Percentiles rank a stretch among this genome's conserved stretches.
Evolutionary conservation across 257 asterid genomes (phyloP).

Genomic region (Leonotis leonurus): DNA sequence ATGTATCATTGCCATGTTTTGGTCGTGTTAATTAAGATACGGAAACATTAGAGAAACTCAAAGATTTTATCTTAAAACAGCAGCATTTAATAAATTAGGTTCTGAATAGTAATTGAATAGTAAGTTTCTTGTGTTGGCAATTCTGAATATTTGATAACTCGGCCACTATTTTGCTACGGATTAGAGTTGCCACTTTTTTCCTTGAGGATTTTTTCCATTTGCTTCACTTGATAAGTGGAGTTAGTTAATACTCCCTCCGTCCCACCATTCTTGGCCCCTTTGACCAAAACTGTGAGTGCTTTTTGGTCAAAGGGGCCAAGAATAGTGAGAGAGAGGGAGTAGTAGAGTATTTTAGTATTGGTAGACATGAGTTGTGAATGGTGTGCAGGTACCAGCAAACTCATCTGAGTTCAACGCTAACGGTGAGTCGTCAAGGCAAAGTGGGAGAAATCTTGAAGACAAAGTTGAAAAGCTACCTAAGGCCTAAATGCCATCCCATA

Average conservation of each 20-base stretch:
- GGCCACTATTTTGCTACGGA: neutral
- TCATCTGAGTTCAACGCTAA: conserved; percentile 63
- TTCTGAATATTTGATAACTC: neutral
- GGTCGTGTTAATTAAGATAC: neutral
- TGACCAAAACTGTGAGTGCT: too few relatives aligned
- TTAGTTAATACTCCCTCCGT: too few relatives aligned
- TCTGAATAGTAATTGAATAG: neutral
- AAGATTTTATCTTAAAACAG: too few relatives aligned
- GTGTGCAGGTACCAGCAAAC: conserved; percentile 50
- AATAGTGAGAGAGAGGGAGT: neutral
- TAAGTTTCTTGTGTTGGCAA: too few relatives aligned
- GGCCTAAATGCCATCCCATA: conserved; percentile 78
- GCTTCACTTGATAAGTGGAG: too few relatives aligned
- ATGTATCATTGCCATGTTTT: too few relatives aligned
- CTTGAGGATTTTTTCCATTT: neutral
- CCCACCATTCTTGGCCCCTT: too few relatives aligned
- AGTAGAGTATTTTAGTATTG: neutral
- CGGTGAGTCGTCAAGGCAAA: conserved; percentile 48
- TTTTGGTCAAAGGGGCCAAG: too few relatives aligned
- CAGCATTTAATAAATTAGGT: neutral
- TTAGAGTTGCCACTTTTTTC: neutral
- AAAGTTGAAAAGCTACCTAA: conserved; percentile 50
- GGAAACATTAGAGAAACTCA: too few relatives aligned
- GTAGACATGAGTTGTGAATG: neutral
- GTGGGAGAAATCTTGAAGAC: conserved; percentile 41